Base-by-base conservation (phyloP, 2,329 filamentous ascomycete genomes). In the Metarhizium brunneum region DNA sequence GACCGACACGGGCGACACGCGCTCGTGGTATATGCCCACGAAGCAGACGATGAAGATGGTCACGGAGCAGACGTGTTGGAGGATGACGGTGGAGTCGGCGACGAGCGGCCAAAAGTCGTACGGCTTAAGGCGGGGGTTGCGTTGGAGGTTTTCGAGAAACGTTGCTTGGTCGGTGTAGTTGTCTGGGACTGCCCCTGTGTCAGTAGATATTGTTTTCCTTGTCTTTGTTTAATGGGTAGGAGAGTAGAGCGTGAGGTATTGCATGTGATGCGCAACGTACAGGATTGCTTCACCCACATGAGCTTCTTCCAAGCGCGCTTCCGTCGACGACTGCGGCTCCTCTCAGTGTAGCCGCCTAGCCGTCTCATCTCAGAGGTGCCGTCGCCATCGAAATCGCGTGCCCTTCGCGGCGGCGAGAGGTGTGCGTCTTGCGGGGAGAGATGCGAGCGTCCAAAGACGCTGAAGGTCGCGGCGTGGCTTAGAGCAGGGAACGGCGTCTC, bases 71-170 rank as follows among this genome's bases (percentile, higher is more conserved):
- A 97, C 88, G 70, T 99, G 94, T 70, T 99, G 94, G 18, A 97
- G 88, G 62, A 99, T 96, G 57, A 97, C 90, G 3, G 92, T 96
- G 14, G 90, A 92, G 69, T 97, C 92, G 56, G 90, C 89, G 52
- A 97, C 91, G 38, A 99, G 79, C 8, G 92, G 90, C 92, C 94
- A 99, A 72, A 99, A 99, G 66, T 97, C 92, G 71, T 99, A 99
- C 0, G 92, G 92, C 62, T 94, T 87, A 53, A 97, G 81, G 45
- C 92, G 86, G 4, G 92, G 92, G 69, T 99, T 99, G 50, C 92
- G 84, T 71, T 99, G 92, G 18, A 99, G 83, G 64, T 95, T 91
- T 67, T 96, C 92, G 62, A 99, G 85, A 65, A 99, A 99, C 1
- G 94, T 97, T 58, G 90, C 89, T 68, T 94, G 91, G 68, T 99